These are phyloP conservation scores for Pisolithus orientalis DNA, from an alignment of 768 basidiomycete genomes.

Conservation along the genomic window DNA sequence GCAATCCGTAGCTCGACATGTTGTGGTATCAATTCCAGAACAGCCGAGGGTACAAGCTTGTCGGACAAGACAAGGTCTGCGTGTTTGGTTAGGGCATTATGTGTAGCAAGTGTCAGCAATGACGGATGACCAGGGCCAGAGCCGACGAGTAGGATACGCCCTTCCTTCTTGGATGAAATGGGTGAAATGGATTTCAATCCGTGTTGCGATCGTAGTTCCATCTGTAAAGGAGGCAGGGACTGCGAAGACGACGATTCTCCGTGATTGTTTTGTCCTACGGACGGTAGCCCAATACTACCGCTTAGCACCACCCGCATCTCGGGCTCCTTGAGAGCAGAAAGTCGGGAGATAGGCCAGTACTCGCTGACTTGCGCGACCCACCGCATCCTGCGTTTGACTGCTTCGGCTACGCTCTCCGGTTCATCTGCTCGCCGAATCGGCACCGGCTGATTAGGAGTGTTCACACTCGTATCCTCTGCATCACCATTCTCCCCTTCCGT, in stretches of 20 bases:
- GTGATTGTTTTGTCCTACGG: background rate
- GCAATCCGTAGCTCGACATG: conserved; percentile 78
- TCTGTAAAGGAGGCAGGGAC: conserved; percentile 9
- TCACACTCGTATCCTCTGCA: conserved; percentile 45
- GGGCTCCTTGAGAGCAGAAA: conserved; percentile 58
- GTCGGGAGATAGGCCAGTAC: conserved; percentile 82
- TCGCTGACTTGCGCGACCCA: conserved; percentile 97
- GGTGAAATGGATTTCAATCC: conserved; percentile 14
- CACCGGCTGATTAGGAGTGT: conserved; percentile 68
- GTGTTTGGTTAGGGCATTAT: conserved; percentile 66
- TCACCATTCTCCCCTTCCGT: conserved; percentile 37
- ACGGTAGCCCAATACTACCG: conserved; percentile 22
- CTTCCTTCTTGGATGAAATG: conserved; percentile 26
- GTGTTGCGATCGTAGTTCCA: conserved; percentile 29
- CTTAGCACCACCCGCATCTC: conserved; percentile 66
- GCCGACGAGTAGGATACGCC: conserved; percentile 85
- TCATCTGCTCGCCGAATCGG: conserved; percentile 34
- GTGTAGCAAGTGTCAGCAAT: conserved; percentile 84
- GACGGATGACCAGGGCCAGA: conserved; percentile 95
- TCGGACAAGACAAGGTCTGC: conserved; percentile 91
- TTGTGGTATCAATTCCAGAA: conserved; percentile 78
- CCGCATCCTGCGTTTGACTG: conserved; percentile 64
- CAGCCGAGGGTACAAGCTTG: conserved; percentile 88
- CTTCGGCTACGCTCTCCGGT: conserved; percentile 38
- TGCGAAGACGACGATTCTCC: too few species aligned